Evolutionary conservation across 2,329 filamentous ascomycete genomes (phyloP), one percentile per base, ranked within the genome.

Genomic region (Leptosphaerulina australis): DNA sequence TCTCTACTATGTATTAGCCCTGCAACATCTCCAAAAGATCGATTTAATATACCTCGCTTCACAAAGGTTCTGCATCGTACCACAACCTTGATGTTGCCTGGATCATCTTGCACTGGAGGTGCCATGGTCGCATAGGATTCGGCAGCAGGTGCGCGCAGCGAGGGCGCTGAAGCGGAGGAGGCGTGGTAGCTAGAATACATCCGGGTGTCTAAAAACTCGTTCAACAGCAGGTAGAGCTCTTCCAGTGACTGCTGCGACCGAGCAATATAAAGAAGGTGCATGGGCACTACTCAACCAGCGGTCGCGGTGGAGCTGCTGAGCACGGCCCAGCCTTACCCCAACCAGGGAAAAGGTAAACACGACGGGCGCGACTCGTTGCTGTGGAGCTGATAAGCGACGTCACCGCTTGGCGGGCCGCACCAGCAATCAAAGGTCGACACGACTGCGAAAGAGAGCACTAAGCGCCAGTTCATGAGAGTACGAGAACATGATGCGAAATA

Each of bases 1-100:
- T 82, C 73, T 99, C 94, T 97, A 68, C 31, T 12, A 24, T 12
- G 7, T 15, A 30, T 74, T 43, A 74, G 65, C 53, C 53, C 31
- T 21, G 26, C 5, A 20, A 8, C 25, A 30, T 24, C 14, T n/a
- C 24, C 12, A 7, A 15, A 12, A 25, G 2, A 14, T 21, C n/a
- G 4, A 4, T 20, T 14, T 7, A 35, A 26, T 55, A 12, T 62
- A 77, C 77, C 77, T 74, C 77, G 67, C 58, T 68, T 68, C 33
- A 80, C 62, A 59, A 79, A 79, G 41, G 75, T 77, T 51, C 77
- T 67, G 53, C 77, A 77, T 44, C 77, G 68, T 53, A 80, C 77
- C 10, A 80, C 77, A 41, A 80, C 77, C 67, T 80, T 80, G 63
- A 80, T 77, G 56, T 79, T 79, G 47, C 76, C 77, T 7, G 72